Base-by-base conservation (phyloP, 176 grass and related monocot species). In the Hyparrhenia diplandra region DNA sequence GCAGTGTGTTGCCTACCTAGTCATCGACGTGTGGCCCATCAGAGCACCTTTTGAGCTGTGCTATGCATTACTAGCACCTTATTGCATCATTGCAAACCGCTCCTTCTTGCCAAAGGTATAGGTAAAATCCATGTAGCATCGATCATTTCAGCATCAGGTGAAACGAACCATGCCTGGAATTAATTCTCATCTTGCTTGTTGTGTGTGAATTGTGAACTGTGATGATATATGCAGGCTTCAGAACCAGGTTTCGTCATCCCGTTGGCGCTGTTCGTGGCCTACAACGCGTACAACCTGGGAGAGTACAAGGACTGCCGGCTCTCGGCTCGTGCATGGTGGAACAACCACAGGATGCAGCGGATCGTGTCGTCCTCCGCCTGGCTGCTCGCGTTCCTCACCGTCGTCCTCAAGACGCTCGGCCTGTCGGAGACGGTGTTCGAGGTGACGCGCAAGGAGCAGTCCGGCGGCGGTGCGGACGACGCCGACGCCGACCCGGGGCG, bases 41-140 rank as follows among this genome's bases (percentile, higher is more conserved):
- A 75, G 77, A 14, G 77, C 67, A 5, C 57, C 85, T 1, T 74
- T 89, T 5, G 91, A 93, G 81, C 13, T 93, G 8, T 87, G 76
- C 42, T 93, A 93, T 4, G 84, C 87, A 1, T 24, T 93, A 0
- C 5, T 92, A 31, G 84, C 65, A 29, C 87, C 90, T 41, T 92
- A 82, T 18, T 89, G 87, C 58, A 49, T 89, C 54, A 76, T 92
- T 9, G 43, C 90, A 21, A 78, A 78, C 42, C 51, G n/a, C 0
- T 87, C 87, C 25, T 92, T 92, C 71, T 27, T 92, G 72, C 90
- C 87, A 14, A 87, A 81, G 80, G n/a, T n/a, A n/a, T n/a, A n/a
- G n/a, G n/a, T n/a, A n/a, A n/a, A n/a, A n/a, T n/a, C n/a, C n/a
- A n/a, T n/a, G n/a, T n/a, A n/a, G n/a, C n/a, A n/a, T n/a, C n/a